Conservation (phyloP, 1,139 yeast species). For the Debaryomycetaceae sp. region DNA sequence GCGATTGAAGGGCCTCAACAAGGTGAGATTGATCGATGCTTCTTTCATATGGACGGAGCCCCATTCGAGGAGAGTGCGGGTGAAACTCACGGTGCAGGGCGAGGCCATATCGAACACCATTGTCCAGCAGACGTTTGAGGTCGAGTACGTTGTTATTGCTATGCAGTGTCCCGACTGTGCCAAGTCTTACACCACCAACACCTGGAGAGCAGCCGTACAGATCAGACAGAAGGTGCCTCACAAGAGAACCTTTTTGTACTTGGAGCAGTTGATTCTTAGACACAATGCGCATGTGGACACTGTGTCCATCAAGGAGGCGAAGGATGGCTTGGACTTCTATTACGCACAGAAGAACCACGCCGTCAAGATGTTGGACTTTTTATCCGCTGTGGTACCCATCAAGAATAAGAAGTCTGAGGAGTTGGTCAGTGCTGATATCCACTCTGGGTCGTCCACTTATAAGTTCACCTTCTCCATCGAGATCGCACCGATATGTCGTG, state of each 20-base stretch:
- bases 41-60: slow-evolving; percentile 99
- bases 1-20: slow-evolving; percentile 81
- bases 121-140: slow-evolving; percentile 93
- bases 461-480: slow-evolving; percentile 93
- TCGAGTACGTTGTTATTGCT: slow-evolving; percentile 89
- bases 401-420: slow-evolving; percentile 85
- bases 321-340: slow-evolving; percentile 93
- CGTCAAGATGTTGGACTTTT: slow-evolving; percentile 86
- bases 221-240: slow-evolving; percentile 96
- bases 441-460: slow-evolving; percentile 81
- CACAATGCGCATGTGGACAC: slow-evolving; percentile 96
- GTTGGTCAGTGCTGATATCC: slow-evolving; percentile 87
- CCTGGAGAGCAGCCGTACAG: slow-evolving; percentile 98
- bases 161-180: slow-evolving; percentile 99
- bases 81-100: slow-evolving; percentile 92
- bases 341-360: slow-evolving; percentile 91
- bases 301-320: slow-evolving; percentile 84
- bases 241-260: slow-evolving; percentile 89
- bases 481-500: slow-evolving; percentile 96
- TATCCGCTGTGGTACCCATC: slow-evolving; percentile 83
- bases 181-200: slow-evolving; percentile 88
- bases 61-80: slow-evolving; percentile 89
- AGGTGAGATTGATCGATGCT: slow-evolving; percentile 89
- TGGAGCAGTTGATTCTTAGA: slow-evolving; percentile 90
- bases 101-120: slow-evolving; percentile 92